These are phyloP conservation scores for Ustilago cynodontis DNA, from an alignment of 1,284 basidiomycete genomes.

Conservation along the genomic window DNA sequence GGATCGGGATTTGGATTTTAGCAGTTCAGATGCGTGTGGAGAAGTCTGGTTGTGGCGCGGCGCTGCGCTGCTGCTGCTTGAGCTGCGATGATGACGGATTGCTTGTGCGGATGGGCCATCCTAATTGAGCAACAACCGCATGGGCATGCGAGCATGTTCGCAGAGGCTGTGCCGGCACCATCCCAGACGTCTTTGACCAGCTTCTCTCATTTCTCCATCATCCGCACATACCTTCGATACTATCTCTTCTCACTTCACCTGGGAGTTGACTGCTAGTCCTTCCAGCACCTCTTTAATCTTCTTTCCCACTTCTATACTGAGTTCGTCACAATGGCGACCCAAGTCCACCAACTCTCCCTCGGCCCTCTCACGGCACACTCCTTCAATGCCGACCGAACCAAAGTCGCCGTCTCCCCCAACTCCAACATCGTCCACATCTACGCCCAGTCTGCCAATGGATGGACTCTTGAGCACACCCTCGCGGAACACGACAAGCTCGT, in stretches of 20 bases:
- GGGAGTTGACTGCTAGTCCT: slow-evolving; percentile 65
- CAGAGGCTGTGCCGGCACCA: slow-evolving; percentile 22
- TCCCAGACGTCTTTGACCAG: not conserved
- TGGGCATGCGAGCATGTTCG: too few species aligned
- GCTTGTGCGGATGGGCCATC: slow-evolving; percentile 25
- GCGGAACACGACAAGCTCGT: slow-evolving; percentile 98
- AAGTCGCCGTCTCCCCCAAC: slow-evolving; percentile 91
- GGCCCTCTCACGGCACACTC: slow-evolving; percentile 89
- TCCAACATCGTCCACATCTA: slow-evolving; percentile 90
- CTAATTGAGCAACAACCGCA: not conserved
- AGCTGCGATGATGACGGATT: slow-evolving; percentile 26
- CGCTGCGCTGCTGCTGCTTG: too few species aligned
- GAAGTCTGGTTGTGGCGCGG: slow-evolving; percentile 1
- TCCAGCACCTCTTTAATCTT: slow-evolving; percentile 8
- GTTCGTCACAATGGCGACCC: slow-evolving; percentile 49
- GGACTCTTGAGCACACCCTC: slow-evolving; percentile 83
- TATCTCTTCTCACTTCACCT: not conserved
- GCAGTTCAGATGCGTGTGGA: not conserved
- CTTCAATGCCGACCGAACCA: slow-evolving; percentile 89
- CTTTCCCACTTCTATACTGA: not conserved
- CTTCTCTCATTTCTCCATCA: not conserved
- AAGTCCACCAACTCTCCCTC: slow-evolving; percentile 77
- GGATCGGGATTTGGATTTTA: not conserved
- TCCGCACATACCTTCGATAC: not conserved
- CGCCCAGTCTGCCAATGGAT: slow-evolving; percentile 70